Evolutionary conservation across 768 basidiomycete species (phyloP), one percentile per base, ranked within the genome.

Genomic region (Termitomyces sp.): DNA sequence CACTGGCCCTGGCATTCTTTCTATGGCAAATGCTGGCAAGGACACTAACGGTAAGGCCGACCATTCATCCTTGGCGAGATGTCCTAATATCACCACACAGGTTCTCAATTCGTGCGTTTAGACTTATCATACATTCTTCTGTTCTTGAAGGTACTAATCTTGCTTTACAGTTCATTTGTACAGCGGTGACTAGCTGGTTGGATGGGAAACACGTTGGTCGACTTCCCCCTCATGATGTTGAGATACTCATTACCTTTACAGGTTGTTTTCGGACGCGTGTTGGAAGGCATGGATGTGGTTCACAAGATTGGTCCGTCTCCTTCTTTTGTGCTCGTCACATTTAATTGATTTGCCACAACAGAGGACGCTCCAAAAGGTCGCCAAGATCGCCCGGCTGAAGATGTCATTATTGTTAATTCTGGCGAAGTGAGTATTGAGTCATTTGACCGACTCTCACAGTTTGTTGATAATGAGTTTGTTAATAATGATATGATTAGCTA

Each of bases 11-110:
- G 95, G 95, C 61, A 79, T 82, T 57, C 82, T 96, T 58, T 94
- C 93, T 2, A 97, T 98, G 95, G 95, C 95, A 50, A 98, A 97
- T 66, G 85, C 93, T 56, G 88, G 87, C 68, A 88, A 86, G 72
- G 90, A 95, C 70, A 97, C 95, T 35, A 98, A 98, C 66, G 95
- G 91, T 90, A 68, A 58, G 75, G 6, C 7, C 44, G 24, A 24
- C 28, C 40, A n/a, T 24, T 26, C 6, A 33, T 13, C 12, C 30
- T 43, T 40, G 43, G 36, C 20, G 66, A 45, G 64, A 57, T 12
- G 9, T 40, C 38, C 20, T 59, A 38, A 46, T 18, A 36, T n/a
- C 4, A 10, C 7, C 56, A 58, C 26, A 9, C 58, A 90, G 88
- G 93, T 52, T 94, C 91, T 61, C 92, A 93, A 83, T 94, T 92